Base-by-base conservation (phyloP, 2,329 filamentous ascomycete species). In the Hypoxylon sp. region DNA sequence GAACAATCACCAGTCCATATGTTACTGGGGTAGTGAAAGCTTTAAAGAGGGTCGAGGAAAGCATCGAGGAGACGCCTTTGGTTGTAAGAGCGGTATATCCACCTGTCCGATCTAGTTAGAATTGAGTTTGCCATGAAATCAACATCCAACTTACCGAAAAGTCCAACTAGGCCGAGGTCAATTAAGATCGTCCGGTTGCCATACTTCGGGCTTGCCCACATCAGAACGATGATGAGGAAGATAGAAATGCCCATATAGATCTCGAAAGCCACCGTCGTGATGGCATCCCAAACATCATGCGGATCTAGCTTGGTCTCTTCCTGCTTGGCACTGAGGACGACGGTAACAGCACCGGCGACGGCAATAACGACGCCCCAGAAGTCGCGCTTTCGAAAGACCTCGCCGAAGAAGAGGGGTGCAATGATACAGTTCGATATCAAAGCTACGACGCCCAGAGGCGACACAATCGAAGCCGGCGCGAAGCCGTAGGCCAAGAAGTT, bases 401-500 rank as follows among this genome's bases (percentile, higher is more conserved):
- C 95, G 74, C 97, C 94, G 69, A 99, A 89, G 83, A 99, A 89
- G 65, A 95, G 89, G 0, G 95, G 95, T 2, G 95, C 95, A 75
- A 99, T 97, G 63, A 99, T 87, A 78, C 95, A 99, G 79, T 99
- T 99, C 46, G 94, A 97, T 47, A 99, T 89, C 65, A 99, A 82
- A 1, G 95, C 95, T 11, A 99, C 95, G n/a, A 99, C 95, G 8
- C 95, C 95, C 5, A 99, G 83, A 0, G 95, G 95, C 32, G 94
- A 97, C 43, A 99, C 95, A 72, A 99, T 97, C 13, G 95, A 98
- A 6, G 95, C 95, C 3, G 95, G 95, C 28, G 95, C 95, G 76
- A 99, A 99, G 22, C 95, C 95, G 74, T 99, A 99, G 0, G 95
- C 95, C 67, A 99, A 81, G 74, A 99, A 99, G 77, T 99, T 99